These are phyloP conservation scores for Colletotrichum zoysiae DNA, from an alignment of 2,329 filamentous ascomycete species.

Conservation along the genomic window DNA sequence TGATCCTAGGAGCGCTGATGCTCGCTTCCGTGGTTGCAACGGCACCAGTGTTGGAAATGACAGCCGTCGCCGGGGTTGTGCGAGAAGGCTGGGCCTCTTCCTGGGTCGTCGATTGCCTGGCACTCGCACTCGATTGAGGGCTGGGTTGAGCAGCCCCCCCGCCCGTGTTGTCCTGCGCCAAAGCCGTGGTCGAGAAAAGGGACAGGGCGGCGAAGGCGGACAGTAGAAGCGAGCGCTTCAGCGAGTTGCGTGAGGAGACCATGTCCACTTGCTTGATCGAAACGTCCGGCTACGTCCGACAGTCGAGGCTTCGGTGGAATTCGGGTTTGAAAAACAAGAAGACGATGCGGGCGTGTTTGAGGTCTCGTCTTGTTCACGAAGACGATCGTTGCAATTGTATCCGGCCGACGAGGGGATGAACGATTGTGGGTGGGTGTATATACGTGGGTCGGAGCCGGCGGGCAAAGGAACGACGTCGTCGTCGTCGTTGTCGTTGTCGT, in stretches of 20 bases:
- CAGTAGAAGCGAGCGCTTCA: slow-evolving; percentile 71
- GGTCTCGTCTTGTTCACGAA: neutral
- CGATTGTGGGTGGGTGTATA: neutral
- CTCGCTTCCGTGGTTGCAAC: slow-evolving; percentile 38
- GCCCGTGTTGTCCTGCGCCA: slow-evolving; percentile 49
- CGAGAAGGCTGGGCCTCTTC: slow-evolving; percentile 38
- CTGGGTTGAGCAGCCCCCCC: slow-evolving; percentile 21
- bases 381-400: neutral
- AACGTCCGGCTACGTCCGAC: neutral
- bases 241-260: slow-evolving; percentile 31
- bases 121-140: slow-evolving; percentile 5
- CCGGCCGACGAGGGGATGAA: slow-evolving; percentile 2
- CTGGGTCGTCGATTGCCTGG: slow-evolving; percentile 8
- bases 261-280: slow-evolving; percentile 23
- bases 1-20: slow-evolving; percentile 43
- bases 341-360: neutral
- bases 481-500: slow-evolving; percentile 11
- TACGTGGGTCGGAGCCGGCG: slow-evolving; percentile 2
- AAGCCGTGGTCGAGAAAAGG: slow-evolving; percentile 48
- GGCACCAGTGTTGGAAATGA: slow-evolving; percentile 45
- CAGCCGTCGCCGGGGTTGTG: slow-evolving; percentile 36
- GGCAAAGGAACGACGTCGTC: neutral
- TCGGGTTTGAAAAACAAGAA: neutral
- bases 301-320: slow-evolving; percentile 10
- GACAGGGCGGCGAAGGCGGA: slow-evolving; percentile 76